Evolutionary conservation across 2,329 filamentous ascomycete genomes (phyloP), one percentile per base, ranked within the genome.

Genomic region (Trichoderma oligosporum): DNA sequence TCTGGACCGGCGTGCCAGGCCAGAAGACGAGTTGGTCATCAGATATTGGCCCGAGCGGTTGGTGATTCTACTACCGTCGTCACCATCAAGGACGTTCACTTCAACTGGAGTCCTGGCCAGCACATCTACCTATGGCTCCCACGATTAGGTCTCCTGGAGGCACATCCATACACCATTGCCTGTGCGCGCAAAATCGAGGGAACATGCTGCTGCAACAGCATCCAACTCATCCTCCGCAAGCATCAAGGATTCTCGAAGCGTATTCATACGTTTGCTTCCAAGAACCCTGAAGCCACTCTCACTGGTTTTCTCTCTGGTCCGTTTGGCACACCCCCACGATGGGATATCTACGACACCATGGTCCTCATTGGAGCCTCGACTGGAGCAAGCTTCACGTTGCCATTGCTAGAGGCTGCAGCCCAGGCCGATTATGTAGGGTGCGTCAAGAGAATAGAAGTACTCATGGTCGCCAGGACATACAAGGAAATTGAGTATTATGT

Each of bases 111-210:
- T n/a, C 72, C 82, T 0, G 82, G 82, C 11, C 82, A 85, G 63
- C 81, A 85, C 61, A 66, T 85, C 3, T 85, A 85, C 59, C 74
- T 85, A 7, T 84, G 82, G 81, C 68, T 84, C 48, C 82, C 82
- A 5, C 70, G 73, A 2, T 67, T 85, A 2, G 82, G 80, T 0
- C 71, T 74, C 1, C 65, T 82, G 4, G 82, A 85, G 62, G 76
- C 80, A 0, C 82, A 85, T 59, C 82, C 82, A 0, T 85, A 84
- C 66, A 85, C 82, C 4, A 82, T 85, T 38, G 82, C 82, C n/a
- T 78, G 76, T 16, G 77, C 82, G 1, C 78, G 80, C 63, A 74
- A 74, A 45, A 66, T 78, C 9, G 73, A 76, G 1, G 78, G 75
- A 24, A 76, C 76, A 1, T 82, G 80, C 60, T 76, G 78, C 39